Base-by-base conservation (phyloP, 73 alveolate species). In the Blepharisma japonicum region DNA sequence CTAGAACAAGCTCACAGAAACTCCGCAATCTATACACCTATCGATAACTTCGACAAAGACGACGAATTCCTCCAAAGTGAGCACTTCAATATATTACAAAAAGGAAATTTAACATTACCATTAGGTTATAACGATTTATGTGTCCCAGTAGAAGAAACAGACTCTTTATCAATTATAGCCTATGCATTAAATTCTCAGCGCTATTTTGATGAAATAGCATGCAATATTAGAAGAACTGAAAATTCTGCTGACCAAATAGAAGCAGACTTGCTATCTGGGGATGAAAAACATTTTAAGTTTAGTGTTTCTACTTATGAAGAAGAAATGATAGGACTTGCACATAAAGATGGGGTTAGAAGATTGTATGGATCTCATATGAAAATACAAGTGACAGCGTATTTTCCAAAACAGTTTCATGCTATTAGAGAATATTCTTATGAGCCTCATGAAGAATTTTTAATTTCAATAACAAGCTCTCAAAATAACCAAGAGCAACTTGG, bases 401-500 rank as follows among this genome's bases (percentile, higher is more conserved):
- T 14, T 25, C 74, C 74, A 2, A 14, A 39, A 61, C 74, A 61
- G 23, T 61, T 61, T 25, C 74, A 61, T 18, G 46, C 23, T 0
- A 61, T 61, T 9, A 14, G 74, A 61, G 74, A 61, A 18, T 20
- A 11, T 20, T 14, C 23, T 25, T n/a, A 8, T 20, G 46, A 61
- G 14, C 18, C 14, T 1, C 74, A 61, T 25, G 38, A 8, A 1
- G 11, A 14, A n/a, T 61, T 61, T 25, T 9, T 61, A 61, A 8
- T 9, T 9, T 61, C 74, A 18, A 18, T 61, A 18, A 14, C 14
- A 8, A n/a, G 23, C 14, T 18, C 49, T 9, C 47, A 61, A 5
- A 61, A 61, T 25, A 61, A 5, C 14, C 14, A 61, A 20, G 74
- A 61, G 23, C 74, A 61, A 5, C 42, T 39, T 39, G 93, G 93